Percentiles rank a stretch among this genome's conserved stretches.
Conservation (phyloP, 352 stramenopile genomes). For the Globisporangium nodosum region DNA sequence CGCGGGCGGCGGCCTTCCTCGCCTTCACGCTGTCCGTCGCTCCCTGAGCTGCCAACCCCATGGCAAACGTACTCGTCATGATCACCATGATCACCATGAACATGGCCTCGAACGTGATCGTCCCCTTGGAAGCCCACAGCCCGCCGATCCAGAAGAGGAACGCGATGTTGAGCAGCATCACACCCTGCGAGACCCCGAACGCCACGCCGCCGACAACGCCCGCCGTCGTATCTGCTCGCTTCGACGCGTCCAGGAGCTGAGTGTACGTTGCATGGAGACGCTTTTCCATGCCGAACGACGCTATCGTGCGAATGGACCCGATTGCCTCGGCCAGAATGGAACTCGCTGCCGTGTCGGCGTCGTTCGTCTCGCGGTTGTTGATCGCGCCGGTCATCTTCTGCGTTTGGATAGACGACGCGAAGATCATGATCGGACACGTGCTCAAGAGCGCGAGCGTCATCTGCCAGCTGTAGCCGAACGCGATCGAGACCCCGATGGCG, state of each 20-base stretch:
- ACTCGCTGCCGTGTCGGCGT: slow-evolving; percentile 27
- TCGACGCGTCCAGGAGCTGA: slow-evolving; percentile 15
- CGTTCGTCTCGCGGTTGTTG: slow-evolving; percentile 34
- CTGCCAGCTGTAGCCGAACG: slow-evolving; percentile 52
- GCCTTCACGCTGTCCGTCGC: slow-evolving; percentile 23
- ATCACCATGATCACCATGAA: slow-evolving; percentile 33
- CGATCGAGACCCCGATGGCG: slow-evolving; percentile 31
- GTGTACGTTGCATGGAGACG: slow-evolving; percentile 13
- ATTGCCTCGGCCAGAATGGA: slow-evolving; percentile 35
- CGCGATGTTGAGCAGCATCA: slow-evolving; percentile 44
- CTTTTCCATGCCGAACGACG: slow-evolving; percentile 26
- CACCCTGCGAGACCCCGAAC: slow-evolving; percentile 41
- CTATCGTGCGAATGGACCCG: slow-evolving; percentile 41
- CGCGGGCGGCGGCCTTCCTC: slow-evolving; percentile 15
- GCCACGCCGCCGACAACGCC: slow-evolving; percentile 35
- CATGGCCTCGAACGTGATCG: slow-evolving; percentile 31
- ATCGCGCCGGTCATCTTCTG: slow-evolving; percentile 25
- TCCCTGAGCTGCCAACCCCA: slow-evolving; percentile 21
- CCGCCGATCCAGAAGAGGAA: slow-evolving; percentile 59
- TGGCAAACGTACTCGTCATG: slow-evolving; percentile 23
- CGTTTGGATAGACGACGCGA: slow-evolving; percentile 32
- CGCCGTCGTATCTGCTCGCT: slow-evolving; percentile 17
- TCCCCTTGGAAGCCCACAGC: slow-evolving; percentile 30
- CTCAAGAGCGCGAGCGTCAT: slow-evolving; percentile 42
- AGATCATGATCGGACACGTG: slow-evolving; percentile 16